Evolutionary conservation across 371 early-diverging fungal genomes (phyloP).

Genomic region (Saksenaea oblongispora): DNA sequence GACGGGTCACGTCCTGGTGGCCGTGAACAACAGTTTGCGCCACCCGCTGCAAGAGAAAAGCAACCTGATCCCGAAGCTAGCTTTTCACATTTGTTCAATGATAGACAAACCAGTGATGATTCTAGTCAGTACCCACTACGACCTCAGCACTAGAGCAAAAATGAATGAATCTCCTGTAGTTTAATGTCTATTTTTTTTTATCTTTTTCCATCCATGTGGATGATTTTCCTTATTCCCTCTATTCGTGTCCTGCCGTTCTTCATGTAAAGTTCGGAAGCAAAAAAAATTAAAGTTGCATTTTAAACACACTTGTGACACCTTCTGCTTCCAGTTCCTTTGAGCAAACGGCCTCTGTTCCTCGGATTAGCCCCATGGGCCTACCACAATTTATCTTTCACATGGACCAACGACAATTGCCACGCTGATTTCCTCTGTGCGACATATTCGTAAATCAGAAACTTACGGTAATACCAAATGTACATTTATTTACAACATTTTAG

Average conservation of each 20-base stretch:
- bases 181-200: neutral
- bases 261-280: neutral
- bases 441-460: too few species aligned
- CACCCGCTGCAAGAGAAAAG: slow-evolving; percentile 11
- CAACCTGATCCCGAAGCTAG: slow-evolving; percentile 10
- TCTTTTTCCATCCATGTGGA: neutral
- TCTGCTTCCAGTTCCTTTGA: neutral
- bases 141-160: neutral
- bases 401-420: neutral
- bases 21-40: neutral
- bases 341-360: neutral
- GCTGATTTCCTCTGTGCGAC: neutral
- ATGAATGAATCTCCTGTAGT: neutral
- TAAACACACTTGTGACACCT: neutral
- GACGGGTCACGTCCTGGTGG: neutral
- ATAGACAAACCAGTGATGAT: slow-evolving; percentile 31
- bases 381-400: neutral
- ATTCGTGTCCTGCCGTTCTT: too few species aligned
- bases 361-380: neutral
- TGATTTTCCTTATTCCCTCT: too few species aligned
- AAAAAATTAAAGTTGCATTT: neutral
- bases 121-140: neutral
- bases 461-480: slow-evolving; percentile 9
- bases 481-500: slow-evolving; percentile 21
- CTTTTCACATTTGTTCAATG: slow-evolving; percentile 48